These are phyloP conservation scores for Cicer chorassanicum DNA, from an alignment of 306 rosid genomes.

Conservation along the genomic window DNA sequence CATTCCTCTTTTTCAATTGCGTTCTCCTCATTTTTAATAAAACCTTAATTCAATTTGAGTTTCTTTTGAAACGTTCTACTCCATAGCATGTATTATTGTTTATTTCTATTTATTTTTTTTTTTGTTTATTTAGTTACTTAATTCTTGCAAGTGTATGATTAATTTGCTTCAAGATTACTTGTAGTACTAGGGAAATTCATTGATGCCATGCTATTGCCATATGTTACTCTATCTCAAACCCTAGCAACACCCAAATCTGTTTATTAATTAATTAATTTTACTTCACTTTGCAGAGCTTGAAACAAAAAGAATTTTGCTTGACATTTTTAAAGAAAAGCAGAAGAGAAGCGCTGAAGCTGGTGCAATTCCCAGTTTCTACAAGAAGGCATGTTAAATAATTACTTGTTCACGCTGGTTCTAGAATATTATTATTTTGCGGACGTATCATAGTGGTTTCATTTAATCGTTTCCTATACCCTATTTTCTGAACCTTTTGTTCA, in stretches of 20 bases:
- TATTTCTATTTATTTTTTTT: no score
- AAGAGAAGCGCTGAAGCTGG: constrained; percentile 91
- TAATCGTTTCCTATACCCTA: not conserved
- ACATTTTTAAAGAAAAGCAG: constrained; percentile 96
- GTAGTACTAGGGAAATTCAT: not conserved
- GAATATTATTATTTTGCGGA: constrained; percentile 1
- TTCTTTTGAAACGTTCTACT: not conserved
- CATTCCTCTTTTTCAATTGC: not conserved
- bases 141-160: not conserved
- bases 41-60: not conserved
- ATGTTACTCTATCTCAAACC: constrained; percentile 10
- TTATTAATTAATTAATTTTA: not conserved
- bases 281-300: constrained; percentile 77
- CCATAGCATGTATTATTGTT: not conserved
- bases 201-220: not conserved
- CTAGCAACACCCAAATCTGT: not conserved
- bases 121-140: not conserved
- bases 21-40: not conserved
- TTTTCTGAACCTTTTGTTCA: not conserved
- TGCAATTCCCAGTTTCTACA: constrained; percentile 94
- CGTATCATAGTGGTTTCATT: not conserved
- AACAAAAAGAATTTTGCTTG: constrained; percentile 95
- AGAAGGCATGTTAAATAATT: constrained; percentile 72
- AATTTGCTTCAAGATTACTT: not conserved
- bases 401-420: constrained; percentile 35